Percentiles rank a stretch among this genome's conserved stretches.
Conservation (phyloP, 495 filamentous ascomycete genomes). For the Pseudotulostoma volvatum region DNA sequence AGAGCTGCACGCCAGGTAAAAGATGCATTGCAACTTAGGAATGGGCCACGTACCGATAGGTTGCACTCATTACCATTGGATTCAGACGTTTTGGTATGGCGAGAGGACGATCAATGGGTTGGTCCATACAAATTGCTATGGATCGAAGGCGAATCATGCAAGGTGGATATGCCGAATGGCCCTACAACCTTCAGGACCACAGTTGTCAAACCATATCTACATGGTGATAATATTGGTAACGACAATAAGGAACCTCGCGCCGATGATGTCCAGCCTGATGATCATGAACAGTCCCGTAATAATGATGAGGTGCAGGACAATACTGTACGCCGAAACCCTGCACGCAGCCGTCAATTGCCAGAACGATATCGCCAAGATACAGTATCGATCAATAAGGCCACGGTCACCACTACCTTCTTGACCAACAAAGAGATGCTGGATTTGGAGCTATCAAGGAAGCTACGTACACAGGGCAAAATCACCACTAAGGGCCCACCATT, state of each 20-base stretch:
- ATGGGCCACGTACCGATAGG: not conserved
- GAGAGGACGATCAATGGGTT: not conserved
- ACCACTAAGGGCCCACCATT: not conserved
- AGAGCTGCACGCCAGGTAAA: not conserved
- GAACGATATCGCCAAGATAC: too few relatives aligned
- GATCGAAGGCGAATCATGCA: not conserved
- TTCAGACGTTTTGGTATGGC: not conserved
- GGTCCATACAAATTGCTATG: not conserved
- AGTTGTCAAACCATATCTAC: not conserved
- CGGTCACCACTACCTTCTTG: too few relatives aligned
- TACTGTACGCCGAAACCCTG: too few relatives aligned
- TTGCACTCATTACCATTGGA: not conserved
- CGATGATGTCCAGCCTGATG: not conserved
- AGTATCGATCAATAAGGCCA: too few relatives aligned
- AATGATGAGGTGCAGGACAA: too few relatives aligned
- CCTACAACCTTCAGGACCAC: not conserved
- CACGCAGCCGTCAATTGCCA: too few relatives aligned
- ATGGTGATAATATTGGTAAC: not conserved
- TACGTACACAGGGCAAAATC: not conserved
- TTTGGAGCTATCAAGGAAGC: not conserved
- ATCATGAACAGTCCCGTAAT: not conserved
- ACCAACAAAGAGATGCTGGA: not conserved
- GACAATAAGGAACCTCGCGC: not conserved
- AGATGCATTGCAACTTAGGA: not conserved
- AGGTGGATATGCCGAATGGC: not conserved